Conservation (phyloP, 2,329 filamentous ascomycete genomes). For the Pyrenophora seminiperda region DNA sequence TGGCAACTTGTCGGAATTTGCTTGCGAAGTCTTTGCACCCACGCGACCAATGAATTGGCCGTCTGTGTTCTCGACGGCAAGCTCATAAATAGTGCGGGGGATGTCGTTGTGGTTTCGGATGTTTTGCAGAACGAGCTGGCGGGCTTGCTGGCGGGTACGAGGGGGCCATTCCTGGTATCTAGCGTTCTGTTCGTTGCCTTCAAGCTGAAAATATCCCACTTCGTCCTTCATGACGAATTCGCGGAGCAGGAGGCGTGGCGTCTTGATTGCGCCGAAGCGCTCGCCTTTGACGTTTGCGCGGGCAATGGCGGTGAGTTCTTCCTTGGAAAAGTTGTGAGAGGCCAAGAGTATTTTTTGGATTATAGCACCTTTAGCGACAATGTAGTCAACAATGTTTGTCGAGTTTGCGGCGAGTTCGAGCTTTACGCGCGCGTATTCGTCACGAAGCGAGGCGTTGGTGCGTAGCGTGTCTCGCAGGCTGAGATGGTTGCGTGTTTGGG, state of each 20-base stretch:
- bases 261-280: constrained; percentile 25
- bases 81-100: constrained; percentile 32
- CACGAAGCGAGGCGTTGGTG: constrained; percentile 35
- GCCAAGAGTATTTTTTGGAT: constrained; percentile 28
- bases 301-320: constrained; percentile 28
- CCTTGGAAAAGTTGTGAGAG: constrained; percentile 19
- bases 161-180: constrained; percentile 37
- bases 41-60: constrained; percentile 38
- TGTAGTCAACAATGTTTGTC: constrained; percentile 29
- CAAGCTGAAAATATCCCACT: constrained; percentile 29
- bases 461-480: constrained; percentile 46
- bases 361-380: constrained; percentile 26
- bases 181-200: constrained; percentile 32
- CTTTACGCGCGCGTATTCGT: constrained; percentile 36
- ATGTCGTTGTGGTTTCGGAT: constrained; percentile 21
- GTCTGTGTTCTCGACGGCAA: constrained; percentile 31
- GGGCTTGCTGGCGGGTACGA: constrained; percentile 28
- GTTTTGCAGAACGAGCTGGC: constrained; percentile 23
- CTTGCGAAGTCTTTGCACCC: constrained; percentile 26
- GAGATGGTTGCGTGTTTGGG: constrained; percentile 47
- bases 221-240: constrained; percentile 36
- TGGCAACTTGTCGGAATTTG: constrained; percentile 12
- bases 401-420: constrained; percentile 24
- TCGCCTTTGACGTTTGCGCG: constrained; percentile 24
- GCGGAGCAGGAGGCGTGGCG: constrained; percentile 31